Percentiles rank a stretch among this genome's conserved stretches.
These are phyloP conservation scores for Leccinum uliginosum DNA, from an alignment of 768 basidiomycete genomes.

Conservation along the genomic window DNA sequence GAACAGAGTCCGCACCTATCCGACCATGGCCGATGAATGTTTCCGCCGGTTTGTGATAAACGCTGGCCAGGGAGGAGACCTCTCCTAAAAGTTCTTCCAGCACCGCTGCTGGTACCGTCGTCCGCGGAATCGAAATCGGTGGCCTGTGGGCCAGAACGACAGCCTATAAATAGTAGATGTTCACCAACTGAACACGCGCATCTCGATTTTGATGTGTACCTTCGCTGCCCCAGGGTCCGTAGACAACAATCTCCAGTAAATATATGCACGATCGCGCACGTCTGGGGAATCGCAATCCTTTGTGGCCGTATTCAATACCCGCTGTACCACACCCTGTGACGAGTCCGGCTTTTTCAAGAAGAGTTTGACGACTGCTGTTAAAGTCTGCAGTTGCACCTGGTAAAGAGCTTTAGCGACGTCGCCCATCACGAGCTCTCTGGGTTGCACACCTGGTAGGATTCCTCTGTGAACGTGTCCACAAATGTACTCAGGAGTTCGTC, in stretches of 20 bases:
- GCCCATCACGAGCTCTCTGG: background rate
- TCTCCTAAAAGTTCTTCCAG: conserved; percentile 91
- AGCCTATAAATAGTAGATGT: conserved; percentile 36
- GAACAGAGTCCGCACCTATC: conserved; percentile 76
- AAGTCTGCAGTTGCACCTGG: conserved; percentile 71
- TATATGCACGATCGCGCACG: conserved; percentile 94
- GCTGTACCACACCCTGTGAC: conserved; percentile 88
- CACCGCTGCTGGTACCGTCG: conserved; percentile 81
- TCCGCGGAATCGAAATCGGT: conserved; percentile 89
- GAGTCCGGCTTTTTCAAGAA: conserved; percentile 94
- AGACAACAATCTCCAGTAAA: conserved; percentile 94
- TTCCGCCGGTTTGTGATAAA: conserved; percentile 95
- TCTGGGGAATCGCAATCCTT: conserved; percentile 97
- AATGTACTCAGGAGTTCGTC: conserved; percentile 88
- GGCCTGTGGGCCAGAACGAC: conserved; percentile 91
- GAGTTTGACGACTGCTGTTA: conserved; percentile 95
- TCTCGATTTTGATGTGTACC: background rate
- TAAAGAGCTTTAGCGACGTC: background rate
- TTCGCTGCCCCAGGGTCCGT: conserved; percentile 67
- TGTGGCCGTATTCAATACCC: conserved; percentile 89
- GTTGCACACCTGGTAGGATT: conserved; percentile 73
- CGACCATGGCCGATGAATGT: conserved; percentile 94
- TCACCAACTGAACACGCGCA: background rate
- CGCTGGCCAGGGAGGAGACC: conserved; percentile 84
- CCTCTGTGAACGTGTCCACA: conserved; percentile 90